A percentile compares a stretch with the other conserved stretches of the same genome.
These are phyloP conservation scores for Jimgerdemannia flammicorona DNA, from an alignment of 192 early-diverging fungal genomes.

Conservation along the genomic window DNA sequence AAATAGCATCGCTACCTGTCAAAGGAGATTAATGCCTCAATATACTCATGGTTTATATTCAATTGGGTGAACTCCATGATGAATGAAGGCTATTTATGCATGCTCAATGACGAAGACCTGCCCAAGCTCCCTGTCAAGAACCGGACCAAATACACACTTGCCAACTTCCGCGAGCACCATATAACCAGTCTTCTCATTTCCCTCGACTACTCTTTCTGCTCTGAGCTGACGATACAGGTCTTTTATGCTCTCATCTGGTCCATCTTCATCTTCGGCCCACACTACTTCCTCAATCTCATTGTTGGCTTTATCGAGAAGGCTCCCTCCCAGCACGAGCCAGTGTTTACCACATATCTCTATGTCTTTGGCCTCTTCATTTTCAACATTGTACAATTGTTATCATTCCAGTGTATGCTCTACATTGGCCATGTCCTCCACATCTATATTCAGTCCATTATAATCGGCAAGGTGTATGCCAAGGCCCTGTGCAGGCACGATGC, in stretches of 20 bases:
- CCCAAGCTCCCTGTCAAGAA: conserved; percentile 44
- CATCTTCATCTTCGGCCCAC: conserved; percentile 39
- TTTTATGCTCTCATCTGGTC: conserved; percentile 24
- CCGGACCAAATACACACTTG: conserved; percentile 28
- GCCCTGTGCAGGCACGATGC: conserved; percentile 32
- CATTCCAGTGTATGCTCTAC: conserved; percentile 52
- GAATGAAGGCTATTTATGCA: conserved; percentile 40
- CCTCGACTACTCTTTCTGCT: conserved; percentile 30
- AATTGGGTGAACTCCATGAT: conserved; percentile 52
- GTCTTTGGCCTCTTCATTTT: conserved; percentile 56
- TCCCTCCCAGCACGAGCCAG: conserved; percentile 10
- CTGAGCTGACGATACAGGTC: conserved; percentile 39
- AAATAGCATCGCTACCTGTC: conserved; percentile 22
- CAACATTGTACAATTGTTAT: conserved; percentile 35
- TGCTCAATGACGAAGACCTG: conserved; percentile 48
- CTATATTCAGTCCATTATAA: conserved; percentile 43
- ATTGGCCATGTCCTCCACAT: conserved; percentile 62
- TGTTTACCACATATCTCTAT: conserved; percentile 52
- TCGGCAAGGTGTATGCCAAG: conserved; percentile 34
- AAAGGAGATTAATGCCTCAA: conserved; percentile 21
- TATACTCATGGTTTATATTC: conserved; percentile 39
- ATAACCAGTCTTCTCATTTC: conserved; percentile 17
- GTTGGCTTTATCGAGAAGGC: conserved; percentile 43
- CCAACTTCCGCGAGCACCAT: conserved; percentile 6
- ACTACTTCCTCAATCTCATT: conserved; percentile 57